These are phyloP conservation scores for Rhododendron simsii DNA, from an alignment of 148 eudicot genomes.

Conservation along the genomic window DNA sequence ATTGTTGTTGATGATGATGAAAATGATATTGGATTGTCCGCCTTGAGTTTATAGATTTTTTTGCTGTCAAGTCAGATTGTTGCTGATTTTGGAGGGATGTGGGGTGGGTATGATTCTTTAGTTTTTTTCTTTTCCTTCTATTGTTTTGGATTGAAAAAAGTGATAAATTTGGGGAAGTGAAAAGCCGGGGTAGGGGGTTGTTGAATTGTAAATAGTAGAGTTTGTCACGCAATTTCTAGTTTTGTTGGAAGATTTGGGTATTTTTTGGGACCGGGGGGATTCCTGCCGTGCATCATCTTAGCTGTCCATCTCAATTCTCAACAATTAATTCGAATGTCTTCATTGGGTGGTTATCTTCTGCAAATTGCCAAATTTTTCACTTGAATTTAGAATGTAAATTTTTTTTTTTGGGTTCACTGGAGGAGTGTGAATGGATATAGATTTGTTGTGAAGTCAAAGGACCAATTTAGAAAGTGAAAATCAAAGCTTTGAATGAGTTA, in stretches of 20 bases:
- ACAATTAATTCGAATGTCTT: not conserved
- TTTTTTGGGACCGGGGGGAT: not conserved
- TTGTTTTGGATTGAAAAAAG: not conserved
- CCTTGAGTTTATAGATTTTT: not conserved
- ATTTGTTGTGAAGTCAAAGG: not conserved
- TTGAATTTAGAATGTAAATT: not conserved
- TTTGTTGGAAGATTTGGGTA: not conserved
- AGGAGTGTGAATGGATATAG: not conserved
- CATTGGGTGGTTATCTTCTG: not conserved
- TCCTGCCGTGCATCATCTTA: not conserved
- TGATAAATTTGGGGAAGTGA: not conserved
- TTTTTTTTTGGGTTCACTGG: not conserved
- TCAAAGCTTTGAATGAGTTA: not conserved
- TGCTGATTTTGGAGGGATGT: constrained; percentile 2
- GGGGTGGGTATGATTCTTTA: not conserved
- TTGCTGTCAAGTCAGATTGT: not conserved
- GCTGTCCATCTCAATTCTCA: not conserved
- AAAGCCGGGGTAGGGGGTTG: not conserved
- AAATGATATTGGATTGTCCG: not conserved
- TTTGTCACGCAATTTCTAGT: not conserved
- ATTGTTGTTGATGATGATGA: constrained; percentile 37
- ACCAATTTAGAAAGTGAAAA: not conserved
- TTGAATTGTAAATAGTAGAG: not conserved
- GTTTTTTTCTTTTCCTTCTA: not conserved
- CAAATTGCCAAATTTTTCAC: not conserved